These are phyloP conservation scores for Epichloe hybrida DNA, from an alignment of 2,329 filamentous ascomycete species.

Conservation along the genomic window DNA sequence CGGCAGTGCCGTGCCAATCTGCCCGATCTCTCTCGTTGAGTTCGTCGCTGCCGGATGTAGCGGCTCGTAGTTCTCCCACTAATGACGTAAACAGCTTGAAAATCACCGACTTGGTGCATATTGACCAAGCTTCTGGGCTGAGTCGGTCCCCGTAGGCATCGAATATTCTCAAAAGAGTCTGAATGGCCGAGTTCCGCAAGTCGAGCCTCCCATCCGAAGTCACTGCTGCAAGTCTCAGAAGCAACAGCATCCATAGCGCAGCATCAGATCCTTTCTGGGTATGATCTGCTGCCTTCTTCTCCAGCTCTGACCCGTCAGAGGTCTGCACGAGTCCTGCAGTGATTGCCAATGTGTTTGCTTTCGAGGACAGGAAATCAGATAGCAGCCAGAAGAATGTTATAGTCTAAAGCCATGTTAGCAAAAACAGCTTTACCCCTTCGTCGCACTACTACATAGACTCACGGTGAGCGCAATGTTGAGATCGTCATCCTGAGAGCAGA, in stretches of 20 bases:
- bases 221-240: conserved; percentile 57
- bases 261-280: conserved; percentile 50
- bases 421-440: neutral
- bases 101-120: conserved; percentile 68
- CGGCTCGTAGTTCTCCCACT: conserved; percentile 37
- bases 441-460: conserved; percentile 17
- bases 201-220: conserved; percentile 61
- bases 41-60: conserved; percentile 22
- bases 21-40: conserved; percentile 29
- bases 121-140: conserved; percentile 64
- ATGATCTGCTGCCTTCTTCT: conserved; percentile 43
- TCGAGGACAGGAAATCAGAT: conserved; percentile 67
- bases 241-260: conserved; percentile 65
- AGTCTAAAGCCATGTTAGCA: conserved; percentile 37
- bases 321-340: conserved; percentile 41
- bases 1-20: conserved; percentile 63
- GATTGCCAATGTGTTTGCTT: conserved; percentile 43
- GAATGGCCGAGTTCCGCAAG: conserved; percentile 74
- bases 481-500: conserved; percentile 80
- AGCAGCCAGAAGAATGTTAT: conserved; percentile 95
- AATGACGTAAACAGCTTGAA: conserved; percentile 65
- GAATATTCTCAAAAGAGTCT: conserved; percentile 82
- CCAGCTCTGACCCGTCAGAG: conserved; percentile 36
- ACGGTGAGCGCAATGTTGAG: conserved; percentile 90
- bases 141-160: conserved; percentile 80